Percentiles rank a stretch among this genome's conserved stretches.
phyloP scores from a whole-genome alignment of 2,329 filamentous ascomycete genomes.

The Aspergillus sp. region DNA sequence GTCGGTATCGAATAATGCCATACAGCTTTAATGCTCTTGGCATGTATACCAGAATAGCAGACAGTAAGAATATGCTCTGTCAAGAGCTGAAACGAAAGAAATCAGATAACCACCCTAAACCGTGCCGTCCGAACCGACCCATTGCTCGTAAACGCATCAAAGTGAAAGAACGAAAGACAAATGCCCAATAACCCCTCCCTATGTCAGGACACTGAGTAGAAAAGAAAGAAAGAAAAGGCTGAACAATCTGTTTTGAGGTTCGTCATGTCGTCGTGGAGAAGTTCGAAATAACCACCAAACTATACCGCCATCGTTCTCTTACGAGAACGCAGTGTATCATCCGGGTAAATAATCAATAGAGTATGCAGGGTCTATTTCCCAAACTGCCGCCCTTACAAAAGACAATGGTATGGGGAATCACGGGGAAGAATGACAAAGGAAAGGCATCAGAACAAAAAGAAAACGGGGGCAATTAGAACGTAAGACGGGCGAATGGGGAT shows the following conservation, averaged over 20 bases:
- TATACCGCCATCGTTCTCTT: conserved; percentile 23
- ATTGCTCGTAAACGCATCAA: conserved; percentile 29
- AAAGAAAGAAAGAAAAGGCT: conserved; percentile 5
- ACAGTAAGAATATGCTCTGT: conserved; percentile 13
- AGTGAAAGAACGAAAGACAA: conserved; percentile 16
- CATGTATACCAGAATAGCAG: not conserved
- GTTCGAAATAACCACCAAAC: not conserved
- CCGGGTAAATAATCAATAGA: conserved; percentile 21
- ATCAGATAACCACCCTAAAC: conserved; percentile 21
- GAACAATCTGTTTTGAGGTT: conserved; percentile 16
- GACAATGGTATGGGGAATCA: conserved; percentile 11
- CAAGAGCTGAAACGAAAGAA: conserved; percentile 9
- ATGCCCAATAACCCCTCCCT: conserved; percentile 8
- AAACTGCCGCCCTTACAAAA: conserved; percentile 22
- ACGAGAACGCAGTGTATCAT: conserved; percentile 17
- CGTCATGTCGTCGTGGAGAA: conserved; percentile 23
- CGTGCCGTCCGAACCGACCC: conserved; percentile 18
- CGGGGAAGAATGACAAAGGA: conserved; percentile 7
- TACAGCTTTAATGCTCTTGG: not conserved
- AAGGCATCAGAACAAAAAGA: conserved; percentile 11
- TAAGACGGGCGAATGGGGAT: not conserved
- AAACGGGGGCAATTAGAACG: not conserved
- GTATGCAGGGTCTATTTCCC: conserved; percentile 24
- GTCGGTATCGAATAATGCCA: not conserved
- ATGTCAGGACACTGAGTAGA: conserved; percentile 1